These are phyloP conservation scores for Calonectria hongkongensis DNA, from an alignment of 2,329 filamentous ascomycete genomes.

Conservation along the genomic window DNA sequence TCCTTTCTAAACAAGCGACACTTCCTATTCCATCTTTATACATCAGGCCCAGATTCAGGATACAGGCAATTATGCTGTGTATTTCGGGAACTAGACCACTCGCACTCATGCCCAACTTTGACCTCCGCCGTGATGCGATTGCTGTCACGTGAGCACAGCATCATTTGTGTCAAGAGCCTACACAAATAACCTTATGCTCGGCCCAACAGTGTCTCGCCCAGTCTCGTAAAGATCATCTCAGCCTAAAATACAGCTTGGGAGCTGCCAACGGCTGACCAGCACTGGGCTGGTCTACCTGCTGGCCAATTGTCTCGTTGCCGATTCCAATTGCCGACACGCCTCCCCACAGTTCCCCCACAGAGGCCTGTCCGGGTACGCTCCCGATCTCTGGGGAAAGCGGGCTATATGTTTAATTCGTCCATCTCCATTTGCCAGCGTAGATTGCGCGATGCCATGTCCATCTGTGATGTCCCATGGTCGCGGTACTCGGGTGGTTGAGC, in stretches of 20 bases:
- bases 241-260: background rate
- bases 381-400: constrained; percentile 33
- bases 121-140: background rate
- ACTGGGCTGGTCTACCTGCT: background rate
- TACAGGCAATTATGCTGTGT: too few species aligned
- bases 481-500: background rate
- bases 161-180: background rate
- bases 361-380: background rate
- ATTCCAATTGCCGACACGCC: constrained; percentile 44
- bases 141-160: background rate
- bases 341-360: constrained; percentile 37
- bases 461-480: background rate
- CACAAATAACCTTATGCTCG: background rate
- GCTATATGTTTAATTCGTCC: constrained; percentile 33
- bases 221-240: background rate
- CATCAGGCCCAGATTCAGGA: too few species aligned
- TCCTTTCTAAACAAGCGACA: too few species aligned
- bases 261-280: background rate
- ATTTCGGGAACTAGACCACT: too few species aligned
- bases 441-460: background rate
- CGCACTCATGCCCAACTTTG: background rate
- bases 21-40: too few species aligned
- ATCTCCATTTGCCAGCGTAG: background rate
- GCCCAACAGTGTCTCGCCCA: background rate
- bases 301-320: constrained; percentile 42